Evolutionary conservation across 208 protist genomes (phyloP), one percentile per base, ranked within the genome.

Genomic region (Crithidia bombi): DNA sequence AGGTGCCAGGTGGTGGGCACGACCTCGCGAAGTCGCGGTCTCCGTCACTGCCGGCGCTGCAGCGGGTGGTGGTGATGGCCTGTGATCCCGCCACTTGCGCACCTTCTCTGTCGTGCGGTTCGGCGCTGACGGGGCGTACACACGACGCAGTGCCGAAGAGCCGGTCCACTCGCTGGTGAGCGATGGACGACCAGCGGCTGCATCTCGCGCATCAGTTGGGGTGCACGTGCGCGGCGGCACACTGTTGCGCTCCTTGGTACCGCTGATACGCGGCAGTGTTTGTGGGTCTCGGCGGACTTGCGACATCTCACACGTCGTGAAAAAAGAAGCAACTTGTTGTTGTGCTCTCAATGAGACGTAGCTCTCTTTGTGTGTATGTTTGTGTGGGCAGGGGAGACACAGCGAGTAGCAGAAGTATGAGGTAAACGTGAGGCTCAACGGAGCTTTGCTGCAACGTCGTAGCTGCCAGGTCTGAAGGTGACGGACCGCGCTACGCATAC

Each of bases 1-100:
- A 1, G 62, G 78, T 17, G 30, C 32, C 0, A 77, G 50, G 30
- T 69, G 69, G 51, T 73, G 58, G 19, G n/a, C 63, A 12, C 12
- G 35, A 4, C 36, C 58, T 15, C 46, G 46, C 0, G 47, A 47
- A 26, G 32, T 30, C 21, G 41, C 12, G 7, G 17, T 21, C n/a
- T 15, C 35, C 5, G 30, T 33, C 33, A 44, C 1, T 5, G 5
- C 28, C 11, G 21, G 3, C 17, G 11, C 25, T 14, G 50, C 10
- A 5, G 23, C 7, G 2, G 47, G 21, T 25, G 25, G 47, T n/a
- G 50, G 30, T 3, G 30, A 17, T 3, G 43, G 38, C 1, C 43
- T 39, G 19, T 43, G 58, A 11, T 28, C 19, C 28, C 43, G 43
- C 39, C 41, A 54, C 32, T 36, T 54, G 6, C 6, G 10, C 3